Evolutionary conservation across 768 basidiomycete genomes (phyloP).

Genomic region (Kwoniella dejecticola): DNA sequence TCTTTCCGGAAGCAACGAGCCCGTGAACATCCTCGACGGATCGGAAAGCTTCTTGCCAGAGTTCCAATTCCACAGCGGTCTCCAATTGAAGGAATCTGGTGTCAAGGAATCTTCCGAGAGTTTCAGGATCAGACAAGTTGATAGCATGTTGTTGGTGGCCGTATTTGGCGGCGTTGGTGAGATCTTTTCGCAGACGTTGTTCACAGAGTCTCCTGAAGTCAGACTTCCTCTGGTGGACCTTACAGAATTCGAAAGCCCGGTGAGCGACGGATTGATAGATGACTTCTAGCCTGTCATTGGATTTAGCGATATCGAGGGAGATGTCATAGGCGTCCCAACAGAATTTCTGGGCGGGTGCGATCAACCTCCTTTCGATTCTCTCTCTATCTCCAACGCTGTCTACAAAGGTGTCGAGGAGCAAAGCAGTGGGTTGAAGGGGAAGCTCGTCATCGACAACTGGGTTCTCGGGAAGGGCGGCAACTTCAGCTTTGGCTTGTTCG

Average conservation of each 20-base stretch:
- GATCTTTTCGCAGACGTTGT: slow-evolving; percentile 82
- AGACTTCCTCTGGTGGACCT: slow-evolving; percentile 88
- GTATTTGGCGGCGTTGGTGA: slow-evolving; percentile 92
- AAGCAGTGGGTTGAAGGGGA: slow-evolving; percentile 89
- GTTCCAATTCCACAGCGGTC: slow-evolving; percentile 93
- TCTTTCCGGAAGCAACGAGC: slow-evolving; percentile 74
- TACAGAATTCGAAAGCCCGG: slow-evolving; percentile 95
- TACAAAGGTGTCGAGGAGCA: slow-evolving; percentile 84
- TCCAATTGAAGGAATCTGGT: slow-evolving; percentile 96
- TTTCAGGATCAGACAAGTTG: slow-evolving; percentile 93
- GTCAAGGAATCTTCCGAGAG: slow-evolving; percentile 91
- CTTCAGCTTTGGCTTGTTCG: slow-evolving; percentile 55
- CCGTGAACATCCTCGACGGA: slow-evolving; percentile 98
- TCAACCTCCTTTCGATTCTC: slow-evolving; percentile 87
- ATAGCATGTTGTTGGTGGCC: slow-evolving; percentile 89
- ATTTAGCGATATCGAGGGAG: slow-evolving; percentile 91
- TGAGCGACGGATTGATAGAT: slow-evolving; percentile 97
- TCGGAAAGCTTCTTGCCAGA: slow-evolving; percentile 99
- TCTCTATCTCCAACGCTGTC: slow-evolving; percentile 68
- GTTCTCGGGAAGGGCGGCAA: slow-evolving; percentile 45
- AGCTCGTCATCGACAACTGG: slow-evolving; percentile 90
- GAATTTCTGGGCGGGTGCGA: slow-evolving; percentile 97
- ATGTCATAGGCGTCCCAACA: slow-evolving; percentile 99
- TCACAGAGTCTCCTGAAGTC: slow-evolving; percentile 97
- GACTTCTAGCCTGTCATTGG: slow-evolving; percentile 84